These are phyloP conservation scores for Phylloporus rhodoxanthus DNA, from an alignment of 768 basidiomycete genomes.

Conservation along the genomic window DNA sequence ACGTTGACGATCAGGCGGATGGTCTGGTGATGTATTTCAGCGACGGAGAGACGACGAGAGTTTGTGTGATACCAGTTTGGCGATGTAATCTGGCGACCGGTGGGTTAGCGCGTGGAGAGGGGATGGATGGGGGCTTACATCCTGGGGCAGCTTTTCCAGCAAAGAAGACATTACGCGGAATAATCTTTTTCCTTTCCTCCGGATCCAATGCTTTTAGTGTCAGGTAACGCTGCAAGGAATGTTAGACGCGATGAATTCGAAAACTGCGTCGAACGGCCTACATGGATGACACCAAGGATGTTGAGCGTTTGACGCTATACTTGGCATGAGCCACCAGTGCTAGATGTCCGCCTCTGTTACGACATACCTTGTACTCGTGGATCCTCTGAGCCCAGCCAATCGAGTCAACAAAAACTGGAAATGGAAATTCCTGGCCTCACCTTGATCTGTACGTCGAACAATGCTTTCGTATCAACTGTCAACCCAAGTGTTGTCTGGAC, in stretches of 20 bases:
- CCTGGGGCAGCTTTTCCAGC: conserved; percentile 97
- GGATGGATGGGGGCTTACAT: conserved; percentile 42
- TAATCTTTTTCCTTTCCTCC: conserved; percentile 74
- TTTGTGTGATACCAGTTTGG: conserved; percentile 58
- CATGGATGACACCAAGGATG: conserved; percentile 84
- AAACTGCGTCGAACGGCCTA: conserved; percentile 31
- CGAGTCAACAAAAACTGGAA: not conserved
- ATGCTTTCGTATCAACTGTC: conserved; percentile 63
- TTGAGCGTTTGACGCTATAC: conserved; percentile 86
- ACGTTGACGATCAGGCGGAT: conserved; percentile 94
- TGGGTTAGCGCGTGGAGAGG: conserved; percentile 3
- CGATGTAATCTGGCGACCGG: conserved; percentile 64
- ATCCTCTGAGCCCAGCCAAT: conserved; percentile 49
- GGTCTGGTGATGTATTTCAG: conserved; percentile 40
- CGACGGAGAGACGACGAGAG: not conserved
- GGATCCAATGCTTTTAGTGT: conserved; percentile 72
- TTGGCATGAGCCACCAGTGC: not conserved
- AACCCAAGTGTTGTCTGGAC: conserved; percentile 69
- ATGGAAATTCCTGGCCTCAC: conserved; percentile 26
- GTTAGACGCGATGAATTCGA: not conserved
- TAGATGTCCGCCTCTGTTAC: not conserved
- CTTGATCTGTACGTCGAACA: conserved; percentile 93
- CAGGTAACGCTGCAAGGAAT: conserved; percentile 63
- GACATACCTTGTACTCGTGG: conserved; percentile 82
- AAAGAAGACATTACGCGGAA: conserved; percentile 90